Conservation (phyloP, 2,329 filamentous ascomycete genomes). For the Stagonosporopsis rhizophila region DNA sequence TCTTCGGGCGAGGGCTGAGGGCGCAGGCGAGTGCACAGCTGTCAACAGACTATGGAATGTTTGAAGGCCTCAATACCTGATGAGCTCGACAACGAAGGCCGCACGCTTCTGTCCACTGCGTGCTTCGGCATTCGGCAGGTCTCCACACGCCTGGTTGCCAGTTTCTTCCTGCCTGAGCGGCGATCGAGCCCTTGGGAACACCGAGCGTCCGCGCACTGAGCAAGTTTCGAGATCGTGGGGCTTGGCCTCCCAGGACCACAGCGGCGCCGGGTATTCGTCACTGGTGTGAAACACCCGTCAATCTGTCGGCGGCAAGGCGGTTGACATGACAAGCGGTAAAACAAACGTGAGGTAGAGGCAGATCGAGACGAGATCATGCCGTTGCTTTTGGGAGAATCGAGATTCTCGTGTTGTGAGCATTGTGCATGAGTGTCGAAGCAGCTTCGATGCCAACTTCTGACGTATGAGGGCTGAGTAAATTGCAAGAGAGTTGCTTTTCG, state of each 20-base stretch:
- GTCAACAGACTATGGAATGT: neutral
- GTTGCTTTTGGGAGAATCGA: neutral
- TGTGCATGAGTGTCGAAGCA: neutral
- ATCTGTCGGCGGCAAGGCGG: constrained; percentile 23
- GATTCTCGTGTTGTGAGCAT: constrained; percentile 3
- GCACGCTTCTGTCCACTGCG: neutral
- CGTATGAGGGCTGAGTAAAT: neutral
- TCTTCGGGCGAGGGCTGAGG: neutral
- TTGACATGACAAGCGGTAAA: constrained; percentile 18
- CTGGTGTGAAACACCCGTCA: constrained; percentile 35
- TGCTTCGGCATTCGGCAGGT: constrained; percentile 6
- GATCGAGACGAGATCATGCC: constrained; percentile 4
- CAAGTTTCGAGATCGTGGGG: constrained; percentile 11
- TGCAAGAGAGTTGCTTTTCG: constrained; percentile 1
- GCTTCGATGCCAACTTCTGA: neutral
- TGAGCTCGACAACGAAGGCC: neutral
- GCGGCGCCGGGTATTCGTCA: constrained; percentile 13
- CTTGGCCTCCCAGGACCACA: constrained; percentile 1
- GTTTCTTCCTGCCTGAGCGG: neutral
- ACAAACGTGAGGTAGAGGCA: constrained; percentile 5
- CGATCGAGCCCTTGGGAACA: constrained; percentile 11
- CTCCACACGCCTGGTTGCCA: neutral
- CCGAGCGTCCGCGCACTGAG: constrained; percentile 9
- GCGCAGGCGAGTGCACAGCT: neutral
- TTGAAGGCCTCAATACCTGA: neutral